phyloP scores from a whole-genome alignment of 257 asterid species.

The Fraxinus cuspidata region DNA sequence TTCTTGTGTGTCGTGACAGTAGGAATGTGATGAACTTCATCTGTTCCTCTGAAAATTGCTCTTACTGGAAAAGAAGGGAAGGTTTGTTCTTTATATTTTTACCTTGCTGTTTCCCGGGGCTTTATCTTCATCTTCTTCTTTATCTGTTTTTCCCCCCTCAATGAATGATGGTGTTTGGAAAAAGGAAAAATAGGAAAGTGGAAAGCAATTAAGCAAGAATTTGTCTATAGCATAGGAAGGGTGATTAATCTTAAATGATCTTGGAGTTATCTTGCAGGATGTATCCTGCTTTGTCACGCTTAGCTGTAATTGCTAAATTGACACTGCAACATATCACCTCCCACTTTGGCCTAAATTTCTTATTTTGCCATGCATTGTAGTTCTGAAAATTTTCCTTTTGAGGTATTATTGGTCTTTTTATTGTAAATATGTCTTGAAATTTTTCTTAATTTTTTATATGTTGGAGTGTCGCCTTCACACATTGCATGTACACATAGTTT shows the following conservation, averaged over 20 bases:
- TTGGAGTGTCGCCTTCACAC: constrained; percentile 10
- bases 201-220: no score
- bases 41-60: neutral
- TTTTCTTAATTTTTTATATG: neutral
- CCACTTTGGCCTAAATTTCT: neutral
- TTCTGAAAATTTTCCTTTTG: neutral
- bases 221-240: neutral
- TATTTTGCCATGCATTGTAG: neutral
- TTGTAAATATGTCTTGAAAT: neutral
- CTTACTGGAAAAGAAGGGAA: neutral
- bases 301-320: neutral
- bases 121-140: neutral
- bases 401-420: neutral
- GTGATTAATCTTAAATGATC: neutral
- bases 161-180: neutral
- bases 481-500: constrained; percentile 10
- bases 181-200: neutral
- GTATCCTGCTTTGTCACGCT: neutral
- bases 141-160: no score
- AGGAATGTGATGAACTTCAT: neutral
- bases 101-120: neutral
- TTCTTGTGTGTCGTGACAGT: neutral
- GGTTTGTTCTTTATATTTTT: neutral
- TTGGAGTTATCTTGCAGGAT: neutral
- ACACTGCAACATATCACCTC: neutral